Conservation (phyloP, 352 stramenopile species). For the Pythium dissotocum region DNA sequence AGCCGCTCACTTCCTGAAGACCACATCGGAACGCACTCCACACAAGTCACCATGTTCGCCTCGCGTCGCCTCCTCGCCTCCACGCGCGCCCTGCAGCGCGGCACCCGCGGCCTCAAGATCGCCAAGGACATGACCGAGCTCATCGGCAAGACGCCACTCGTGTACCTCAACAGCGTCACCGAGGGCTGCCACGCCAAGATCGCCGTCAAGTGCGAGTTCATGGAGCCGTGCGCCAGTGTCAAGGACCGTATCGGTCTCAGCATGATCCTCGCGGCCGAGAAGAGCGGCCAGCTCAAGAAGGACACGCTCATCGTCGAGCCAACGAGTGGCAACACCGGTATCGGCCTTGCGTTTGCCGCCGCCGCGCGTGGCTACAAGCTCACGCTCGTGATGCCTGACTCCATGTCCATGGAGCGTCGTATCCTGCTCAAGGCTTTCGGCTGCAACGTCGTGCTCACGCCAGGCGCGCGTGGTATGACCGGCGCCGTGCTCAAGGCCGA, state of each 20-base stretch:
- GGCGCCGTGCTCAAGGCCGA: constrained; percentile 79
- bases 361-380: constrained; percentile 91
- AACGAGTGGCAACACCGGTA: constrained; percentile 95
- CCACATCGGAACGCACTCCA: constrained; percentile 8
- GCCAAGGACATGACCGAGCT: constrained; percentile 93
- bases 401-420: constrained; percentile 95
- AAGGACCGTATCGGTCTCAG: constrained; percentile 87
- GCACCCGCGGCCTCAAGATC: constrained; percentile 72
- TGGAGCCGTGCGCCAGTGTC: constrained; percentile 86
- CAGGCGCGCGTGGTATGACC: constrained; percentile 82
- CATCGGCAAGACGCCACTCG: constrained; percentile 94
- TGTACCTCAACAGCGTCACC: constrained; percentile 89
- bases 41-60: constrained; percentile 26
- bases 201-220: constrained; percentile 90
- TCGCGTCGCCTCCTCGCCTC: constrained; percentile 33
- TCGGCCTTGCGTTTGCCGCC: constrained; percentile 92
- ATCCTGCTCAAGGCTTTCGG: constrained; percentile 95
- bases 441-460: constrained; percentile 91
- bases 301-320: constrained; percentile 92
- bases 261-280: constrained; percentile 84
- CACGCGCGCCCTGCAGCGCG: constrained; percentile 36
- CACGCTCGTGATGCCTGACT: constrained; percentile 95
- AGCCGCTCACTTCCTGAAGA: constrained; percentile 27
- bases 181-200: constrained; percentile 82
- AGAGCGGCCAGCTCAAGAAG: constrained; percentile 64